Evolutionary conservation across 202 grass and related monocot species (phyloP).

Genomic region (Cymbopogon flexuosus): DNA sequence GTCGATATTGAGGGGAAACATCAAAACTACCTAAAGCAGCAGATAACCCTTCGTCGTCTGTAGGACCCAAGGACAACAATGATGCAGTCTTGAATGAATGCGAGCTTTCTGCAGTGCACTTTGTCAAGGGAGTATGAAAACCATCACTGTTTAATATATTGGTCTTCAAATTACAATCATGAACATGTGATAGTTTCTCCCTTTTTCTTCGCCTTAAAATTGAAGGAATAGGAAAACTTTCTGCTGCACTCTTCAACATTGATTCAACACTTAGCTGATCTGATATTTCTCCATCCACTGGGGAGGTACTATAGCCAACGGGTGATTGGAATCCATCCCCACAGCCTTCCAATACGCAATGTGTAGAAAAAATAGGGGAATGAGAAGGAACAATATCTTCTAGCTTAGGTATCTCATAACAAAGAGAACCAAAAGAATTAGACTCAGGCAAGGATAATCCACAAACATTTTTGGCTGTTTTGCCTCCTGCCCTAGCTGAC

Average conservation of each 20-base stretch:
- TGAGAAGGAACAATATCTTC: slow-evolving; percentile 36
- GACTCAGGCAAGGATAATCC: slow-evolving; percentile 20
- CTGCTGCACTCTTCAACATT: slow-evolving; percentile 78
- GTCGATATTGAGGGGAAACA: slow-evolving; percentile 58
- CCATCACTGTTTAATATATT: slow-evolving; percentile 29
- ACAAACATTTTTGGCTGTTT: slow-evolving; percentile 3
- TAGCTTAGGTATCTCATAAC: slow-evolving; percentile 61
- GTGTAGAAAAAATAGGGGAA: slow-evolving; percentile 28
- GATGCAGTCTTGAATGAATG: slow-evolving; percentile 42
- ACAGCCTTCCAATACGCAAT: neutral
- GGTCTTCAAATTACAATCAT: slow-evolving; percentile 30
- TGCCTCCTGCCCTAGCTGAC: neutral
- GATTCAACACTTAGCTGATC: slow-evolving; percentile 48
- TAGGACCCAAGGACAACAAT: slow-evolving; percentile 38
- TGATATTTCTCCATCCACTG: neutral
- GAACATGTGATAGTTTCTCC: slow-evolving; percentile 17
- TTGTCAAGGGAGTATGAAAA: slow-evolving; percentile 31
- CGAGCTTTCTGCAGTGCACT: slow-evolving; percentile 17
- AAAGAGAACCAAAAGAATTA: slow-evolving; percentile 61
- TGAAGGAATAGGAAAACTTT: slow-evolving; percentile 78
- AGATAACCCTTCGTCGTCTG: slow-evolving; percentile 29
- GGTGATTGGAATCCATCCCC: slow-evolving; percentile 23
- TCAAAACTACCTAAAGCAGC: slow-evolving; percentile 39
- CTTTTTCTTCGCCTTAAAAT: slow-evolving; percentile 72
- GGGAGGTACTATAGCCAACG: slow-evolving; percentile 28